Base-by-base conservation (phyloP, 2,329 filamentous ascomycete genomes). In the Tolypocladium paradoxum region DNA sequence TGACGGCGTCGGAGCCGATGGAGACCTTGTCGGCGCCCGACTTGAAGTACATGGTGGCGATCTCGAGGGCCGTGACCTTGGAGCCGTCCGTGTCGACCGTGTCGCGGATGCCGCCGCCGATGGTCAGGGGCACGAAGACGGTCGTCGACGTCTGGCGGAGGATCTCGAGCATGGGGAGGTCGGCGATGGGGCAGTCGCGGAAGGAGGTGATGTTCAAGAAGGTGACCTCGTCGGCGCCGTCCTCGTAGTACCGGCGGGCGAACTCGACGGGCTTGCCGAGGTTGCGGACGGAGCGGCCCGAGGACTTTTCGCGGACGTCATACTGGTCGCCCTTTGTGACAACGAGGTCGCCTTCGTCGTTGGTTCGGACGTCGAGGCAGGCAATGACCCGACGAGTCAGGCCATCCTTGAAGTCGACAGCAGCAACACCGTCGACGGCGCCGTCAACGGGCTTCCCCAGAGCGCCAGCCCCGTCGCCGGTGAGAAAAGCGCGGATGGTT, bases 241-340 rank as follows among this genome's bases (percentile, higher is more conserved):
- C 90, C 65, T 95, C 86, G 75, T 97, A 99, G 76, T 99, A 99
- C 64, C 82, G 84, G 70, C 83, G 83, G 9, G 93, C 93, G 81
- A 99, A 88, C 59, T 96, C 90, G 49, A 99, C 91, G 2, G 93
- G 93, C 71, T 99, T 99, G 59, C 93, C 93, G 4, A 99, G 78
- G 69, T 99, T 99, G 58, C 93, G 84, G 36, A 99, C 91, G 60
- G 66, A 66, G 52, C 81, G 76, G 54, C 76, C 75, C 16, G 73
- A 76, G 24, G 76, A 75, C 71, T 96, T 96, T 65, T 97, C 93
- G 34, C 93, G 88, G 7, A 99, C 93, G 64, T 99, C 93, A 73
- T 99, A 99, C 70, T 97, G 92, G 71, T 99, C 93, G 54, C 93
- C 93, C 71, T 99, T 99, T 16, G 93, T 99, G 37, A 99, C 93